These are phyloP conservation scores for Sclerotinia borealis DNA, from an alignment of 2,329 filamentous ascomycete genomes.

Conservation along the genomic window DNA sequence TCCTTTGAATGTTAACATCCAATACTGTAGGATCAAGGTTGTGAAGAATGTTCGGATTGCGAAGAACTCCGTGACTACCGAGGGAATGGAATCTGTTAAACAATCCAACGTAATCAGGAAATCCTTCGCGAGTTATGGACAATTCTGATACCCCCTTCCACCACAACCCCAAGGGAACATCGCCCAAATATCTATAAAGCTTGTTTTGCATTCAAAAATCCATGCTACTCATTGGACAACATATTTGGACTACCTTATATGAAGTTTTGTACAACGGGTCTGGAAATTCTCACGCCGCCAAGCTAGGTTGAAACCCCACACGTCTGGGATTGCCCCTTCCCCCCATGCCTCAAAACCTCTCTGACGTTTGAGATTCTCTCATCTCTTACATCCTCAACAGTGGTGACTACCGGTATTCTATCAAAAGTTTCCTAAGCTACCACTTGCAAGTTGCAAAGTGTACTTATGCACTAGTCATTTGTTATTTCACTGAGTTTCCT, in stretches of 20 bases:
- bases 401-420: not conserved
- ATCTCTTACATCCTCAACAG: conserved; percentile 2
- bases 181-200: not conserved
- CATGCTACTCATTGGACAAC: not conserved
- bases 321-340: not conserved
- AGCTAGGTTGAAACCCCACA: conserved; percentile 1
- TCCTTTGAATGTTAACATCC: too few relatives aligned
- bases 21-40: not conserved
- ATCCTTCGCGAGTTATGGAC: not conserved
- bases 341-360: not conserved
- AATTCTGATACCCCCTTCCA: not conserved
- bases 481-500: not conserved
- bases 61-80: too few relatives aligned
- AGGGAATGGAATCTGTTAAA: not conserved
- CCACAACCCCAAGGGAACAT: not conserved
- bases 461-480: not conserved
- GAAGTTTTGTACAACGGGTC: not conserved
- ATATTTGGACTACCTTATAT: not conserved
- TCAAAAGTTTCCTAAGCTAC: not conserved
- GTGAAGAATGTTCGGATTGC: not conserved
- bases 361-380: conserved; percentile 3
- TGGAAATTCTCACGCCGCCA: not conserved
- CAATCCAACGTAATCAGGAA: not conserved
- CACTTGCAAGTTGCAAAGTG: not conserved
- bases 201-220: not conserved